Base-by-base conservation (phyloP, 2,329 filamentous ascomycete genomes). In the Paecilomyces fulvus region DNA sequence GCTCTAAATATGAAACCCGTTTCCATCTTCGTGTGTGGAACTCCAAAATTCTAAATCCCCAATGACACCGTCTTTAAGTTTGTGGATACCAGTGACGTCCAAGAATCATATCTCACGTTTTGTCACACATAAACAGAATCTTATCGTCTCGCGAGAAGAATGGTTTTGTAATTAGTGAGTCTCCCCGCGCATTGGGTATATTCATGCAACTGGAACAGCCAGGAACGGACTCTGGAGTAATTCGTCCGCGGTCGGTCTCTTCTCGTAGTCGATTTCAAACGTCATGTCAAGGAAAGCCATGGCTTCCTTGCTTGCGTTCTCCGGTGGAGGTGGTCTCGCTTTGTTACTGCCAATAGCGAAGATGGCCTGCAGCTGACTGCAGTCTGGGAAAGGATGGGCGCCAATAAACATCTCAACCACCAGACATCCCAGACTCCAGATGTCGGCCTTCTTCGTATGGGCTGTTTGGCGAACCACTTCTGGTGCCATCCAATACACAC, bases 321-420 rank as follows among this genome's bases (percentile, higher is more conserved):
- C 90, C 0, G 94, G 94, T 55, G 96, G 88, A 14, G 90, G 92
- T 0, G 94, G 94, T 49, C 89, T 86, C 23, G 91, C 90, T 72
- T 90, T 88, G 63, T 88, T 86, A 61, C 88, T 91, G 43, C 92
- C 92, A 70, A 99, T 97, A 77, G 96, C 96, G 80, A 99, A 99
- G 68, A 99, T 96, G 58, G 94, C 94, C 72, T 99, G 94, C 60
- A 99, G 80, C 74, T 99, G 95, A 58, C 90, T 95, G 78, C 91
- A 96, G 75, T 96, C 92, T 0, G 94, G 94, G 80, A 96, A 96
- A 1, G 94, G 94, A 70, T 97, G 94, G 49, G 85, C 88, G 56
- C 94, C 94, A 11, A 94, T 97, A 81, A 97, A 96, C 94, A 99
- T 99, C 78, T 99, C 94, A 23, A 99, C 92, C 12, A 99, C 90